These are phyloP conservation scores for Uronychia binucleata DNA, from an alignment of 73 alveolate species.

Conservation along the genomic window DNA sequence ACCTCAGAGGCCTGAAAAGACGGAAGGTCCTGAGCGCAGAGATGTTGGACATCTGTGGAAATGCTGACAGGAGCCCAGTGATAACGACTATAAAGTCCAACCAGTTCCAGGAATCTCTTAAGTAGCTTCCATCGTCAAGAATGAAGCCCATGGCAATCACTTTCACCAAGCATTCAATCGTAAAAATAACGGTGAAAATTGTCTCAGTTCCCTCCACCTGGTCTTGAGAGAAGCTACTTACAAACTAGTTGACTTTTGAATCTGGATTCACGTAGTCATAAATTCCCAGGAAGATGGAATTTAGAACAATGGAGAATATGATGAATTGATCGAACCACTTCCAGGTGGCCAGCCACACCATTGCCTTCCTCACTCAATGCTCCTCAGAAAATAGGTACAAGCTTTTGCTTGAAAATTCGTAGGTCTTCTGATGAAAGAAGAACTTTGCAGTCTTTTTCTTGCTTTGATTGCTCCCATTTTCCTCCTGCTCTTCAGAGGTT, in stretches of 20 bases:
- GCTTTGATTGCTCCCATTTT: no score
- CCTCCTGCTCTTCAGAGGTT: no score
- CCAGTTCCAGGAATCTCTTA: conserved; percentile 76
- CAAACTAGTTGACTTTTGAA: neutral
- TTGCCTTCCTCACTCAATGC: neutral
- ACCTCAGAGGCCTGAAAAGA: conserved; percentile 38
- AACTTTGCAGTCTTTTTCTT: no score
- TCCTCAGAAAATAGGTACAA: neutral
- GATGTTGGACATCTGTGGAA: conserved; percentile 6
- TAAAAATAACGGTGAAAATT: conserved; percentile 28
- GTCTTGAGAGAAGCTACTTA: neutral
- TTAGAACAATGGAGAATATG: neutral
- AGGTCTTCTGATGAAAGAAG: neutral
- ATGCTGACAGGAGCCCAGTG: conserved; percentile 46
- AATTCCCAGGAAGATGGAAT: neutral
- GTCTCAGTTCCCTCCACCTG: neutral
- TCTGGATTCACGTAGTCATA: conserved; percentile 6
- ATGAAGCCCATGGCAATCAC: conserved; percentile 61
- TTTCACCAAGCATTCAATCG: conserved; percentile 44
- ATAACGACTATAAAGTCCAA: conserved; percentile 68
- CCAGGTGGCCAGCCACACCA: neutral
- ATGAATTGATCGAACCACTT: neutral
- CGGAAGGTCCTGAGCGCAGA: conserved; percentile 45
- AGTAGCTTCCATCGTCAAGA: conserved; percentile 31
- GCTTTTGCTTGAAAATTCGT: neutral